Conservation (phyloP, 2,329 filamentous ascomycete genomes). For the Conoideocrella luteorostrata region DNA sequence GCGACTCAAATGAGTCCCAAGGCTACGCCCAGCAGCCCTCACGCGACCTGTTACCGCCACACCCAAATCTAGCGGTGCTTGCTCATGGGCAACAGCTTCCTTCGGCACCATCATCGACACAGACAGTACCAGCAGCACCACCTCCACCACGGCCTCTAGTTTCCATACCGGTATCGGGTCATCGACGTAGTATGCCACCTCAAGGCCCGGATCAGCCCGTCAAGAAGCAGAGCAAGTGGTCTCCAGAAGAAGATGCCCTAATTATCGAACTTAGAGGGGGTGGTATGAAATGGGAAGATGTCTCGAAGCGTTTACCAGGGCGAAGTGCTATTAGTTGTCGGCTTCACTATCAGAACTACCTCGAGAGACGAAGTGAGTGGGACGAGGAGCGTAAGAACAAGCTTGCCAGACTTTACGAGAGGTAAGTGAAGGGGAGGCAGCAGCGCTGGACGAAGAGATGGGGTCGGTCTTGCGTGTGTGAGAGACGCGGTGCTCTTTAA, state of each 20-base stretch:
- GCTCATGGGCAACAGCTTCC: conserved; percentile 17
- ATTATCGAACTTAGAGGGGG: conserved; percentile 87
- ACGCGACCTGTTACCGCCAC: conserved; percentile 15
- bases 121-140: background rate
- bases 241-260: conserved; percentile 81
- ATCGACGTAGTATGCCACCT: conserved; percentile 30
- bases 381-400: conserved; percentile 98
- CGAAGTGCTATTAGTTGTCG: conserved; percentile 91
- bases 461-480: no score
- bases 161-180: conserved; percentile 24
- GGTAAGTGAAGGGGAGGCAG: no score
- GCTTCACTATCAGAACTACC: conserved; percentile 94
- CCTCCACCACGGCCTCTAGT: conserved; percentile 19
- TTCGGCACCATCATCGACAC: background rate
- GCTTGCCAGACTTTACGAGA: conserved; percentile 87
- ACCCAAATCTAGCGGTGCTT: conserved; percentile 11
- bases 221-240: conserved; percentile 97
- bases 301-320: conserved; percentile 83
- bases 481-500: no score
- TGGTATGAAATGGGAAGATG: conserved; percentile 98
- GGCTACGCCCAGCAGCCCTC: conserved; percentile 32
- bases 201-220: conserved; percentile 62
- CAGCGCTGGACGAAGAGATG: no score
- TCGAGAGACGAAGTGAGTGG: conserved; percentile 89
- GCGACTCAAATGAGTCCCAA: conserved; percentile 66